Base-by-base conservation (phyloP, 2,329 filamentous ascomycete genomes). In the Myriosclerotinia curreyana region DNA sequence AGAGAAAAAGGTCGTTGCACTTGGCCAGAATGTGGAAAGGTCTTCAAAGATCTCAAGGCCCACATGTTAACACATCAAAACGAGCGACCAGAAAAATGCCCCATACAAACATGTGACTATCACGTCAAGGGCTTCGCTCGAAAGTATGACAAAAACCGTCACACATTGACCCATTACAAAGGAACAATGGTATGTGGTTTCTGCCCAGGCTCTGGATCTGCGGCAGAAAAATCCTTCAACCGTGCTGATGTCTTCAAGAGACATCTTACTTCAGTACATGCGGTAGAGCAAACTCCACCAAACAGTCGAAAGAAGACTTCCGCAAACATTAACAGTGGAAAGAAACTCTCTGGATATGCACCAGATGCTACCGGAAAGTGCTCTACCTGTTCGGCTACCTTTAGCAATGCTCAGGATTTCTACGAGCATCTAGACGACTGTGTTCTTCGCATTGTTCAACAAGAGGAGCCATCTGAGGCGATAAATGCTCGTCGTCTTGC, bases 141-240 rank as follows among this genome's bases (percentile, higher is more conserved):
- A 66, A 98, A 98, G 77, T 99, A 98, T 75, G 95, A 98, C 79
- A 97, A 97, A 82, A 98, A 98, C 76, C 82, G 95, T 15, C 95
- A 99, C 75, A 96, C 94, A 1, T 79, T 98, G 68, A 98, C 94
- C 3, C 95, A 98, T 75, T 99, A 98, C 81, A 96, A 96, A 76
- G 94, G 94, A 11, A 97, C 92, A 17, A 97, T 98, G 92, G 90
- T 96, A 9, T 99, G 95, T 73, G 93, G 93, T 6, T 98, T 98
- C 77, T 98, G 95, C 70, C 92, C 93, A 0, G 92, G 92, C 5
- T 89, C 88, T 25, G 92, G 93, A 7, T 93, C 91, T 3, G 85
- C 91, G 1, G 90, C 89, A 7, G 94, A 97, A 76, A 97, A 97
- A 80, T 92, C 90, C 69, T 98, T 99, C 77, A 97, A 96, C 78